Evolutionary conservation across 2,329 filamentous ascomycete genomes (phyloP).

Genomic region (Penicillium olsonii): DNA sequence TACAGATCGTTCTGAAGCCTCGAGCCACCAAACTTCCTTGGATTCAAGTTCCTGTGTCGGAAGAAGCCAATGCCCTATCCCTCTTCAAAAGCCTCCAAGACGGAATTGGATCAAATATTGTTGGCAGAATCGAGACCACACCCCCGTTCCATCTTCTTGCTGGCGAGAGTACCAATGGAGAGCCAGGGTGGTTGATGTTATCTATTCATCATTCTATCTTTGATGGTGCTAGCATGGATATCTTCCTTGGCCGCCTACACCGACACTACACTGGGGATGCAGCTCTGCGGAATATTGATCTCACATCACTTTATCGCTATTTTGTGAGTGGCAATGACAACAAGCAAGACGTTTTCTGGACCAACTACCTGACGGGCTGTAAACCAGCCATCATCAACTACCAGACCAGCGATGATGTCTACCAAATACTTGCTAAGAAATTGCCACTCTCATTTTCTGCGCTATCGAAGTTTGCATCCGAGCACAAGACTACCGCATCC

Average conservation of each 20-base stretch:
- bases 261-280: constrained; percentile 12
- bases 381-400: neutral
- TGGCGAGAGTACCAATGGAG: neutral
- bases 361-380: neutral
- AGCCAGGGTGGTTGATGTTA: constrained; percentile 10
- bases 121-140: neutral
- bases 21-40: neutral
- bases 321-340: neutral
- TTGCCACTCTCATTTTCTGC: constrained; percentile 1
- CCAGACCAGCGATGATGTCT: neutral
- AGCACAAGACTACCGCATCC: neutral
- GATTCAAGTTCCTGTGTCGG: constrained; percentile 1
- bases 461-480: neutral
- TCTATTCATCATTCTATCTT: constrained; percentile 18
- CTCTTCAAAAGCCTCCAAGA: neutral
- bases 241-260: constrained; percentile 12
- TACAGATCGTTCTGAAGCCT: constrained; percentile 7
- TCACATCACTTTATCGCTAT: constrained; percentile 3
- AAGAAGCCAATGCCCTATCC: neutral
- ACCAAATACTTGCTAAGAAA: neutral
- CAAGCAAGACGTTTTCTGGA: neutral
- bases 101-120: neutral
- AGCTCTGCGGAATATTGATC: neutral
- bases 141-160: constrained; percentile 4
- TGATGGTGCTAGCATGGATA: constrained; percentile 12